Evolutionary conservation across 768 basidiomycete species (phyloP), one percentile per base, ranked within the genome.

Genomic region (Mycena rebaudengoi): DNA sequence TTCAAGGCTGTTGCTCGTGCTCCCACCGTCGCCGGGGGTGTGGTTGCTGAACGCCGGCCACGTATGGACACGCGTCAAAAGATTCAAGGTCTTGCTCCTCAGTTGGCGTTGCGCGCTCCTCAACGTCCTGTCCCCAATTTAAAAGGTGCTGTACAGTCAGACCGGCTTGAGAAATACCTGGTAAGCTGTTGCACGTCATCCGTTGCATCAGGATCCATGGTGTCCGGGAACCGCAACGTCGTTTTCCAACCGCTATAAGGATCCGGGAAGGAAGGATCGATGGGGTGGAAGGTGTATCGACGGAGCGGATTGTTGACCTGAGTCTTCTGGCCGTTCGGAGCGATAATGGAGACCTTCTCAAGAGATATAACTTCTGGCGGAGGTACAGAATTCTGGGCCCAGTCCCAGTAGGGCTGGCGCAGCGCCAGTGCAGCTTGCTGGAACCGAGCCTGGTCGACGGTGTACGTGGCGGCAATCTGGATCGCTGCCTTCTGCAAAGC

Each of bases 361-460:
- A 72, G 57, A 10, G 73, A 70, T 51, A 81, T 80, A 40, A 84
- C 76, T 59, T 81, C 77, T 1, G 71, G 54, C 7, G 83, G 82
- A 26, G 80, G 80, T 14, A 79, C 71, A 1, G 74, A 37, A 16
- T 79, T 76, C 3, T 35, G 49, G 5, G 84, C 83, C 85, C 85
- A 86, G 68, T 86, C 85, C 85, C 84, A 86, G 73, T 80, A 86
- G 0, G 83, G 83, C 44, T 75, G 71, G 21, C 83, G 78, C 10
- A 83, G 70, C 16, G 72, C 58, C 21, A 52, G 29, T 6, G 83
- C 82, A 1, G 78, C 80, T 21, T 69, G 41, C 23, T 70, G 52
- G 79, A 80, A 83, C 60, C 64, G 49, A 16, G 32, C 64, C 57
- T 67, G 53, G 29, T 79, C 67, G 6, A 73, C 70, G 0, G 71